Base-by-base conservation (phyloP, 202 grass and related monocot species). In the Setaria viridis region DNA sequence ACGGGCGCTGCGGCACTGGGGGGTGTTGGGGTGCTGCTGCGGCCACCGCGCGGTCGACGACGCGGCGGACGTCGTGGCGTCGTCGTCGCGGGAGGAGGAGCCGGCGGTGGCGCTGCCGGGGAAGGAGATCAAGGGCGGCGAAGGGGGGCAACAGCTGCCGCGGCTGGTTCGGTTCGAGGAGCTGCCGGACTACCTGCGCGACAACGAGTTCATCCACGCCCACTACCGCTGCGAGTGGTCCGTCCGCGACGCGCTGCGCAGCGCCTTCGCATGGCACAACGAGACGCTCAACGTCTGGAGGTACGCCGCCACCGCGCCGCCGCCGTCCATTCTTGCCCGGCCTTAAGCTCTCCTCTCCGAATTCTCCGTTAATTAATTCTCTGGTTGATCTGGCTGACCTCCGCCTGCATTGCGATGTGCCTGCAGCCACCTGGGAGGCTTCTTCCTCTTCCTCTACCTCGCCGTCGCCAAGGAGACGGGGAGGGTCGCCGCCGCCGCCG, bases 241-340 rank as follows among this genome's bases (percentile, higher is more conserved):
- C 73, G 85, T 95, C 86, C 88, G 84, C 77, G 90, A 98, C 83
- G 91, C 91, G 42, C 88, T 98, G 42, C 95, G 93, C 93, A 98
- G 95, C 89, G 86, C 39, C 84, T 98, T 98, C 89, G 84, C 90
- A 12, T 98, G 95, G 95, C 95, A 98, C 93, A 98, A 94, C 87
- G 95, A 98, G 88, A 98, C 95, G 13, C 95, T 98, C 86, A 98
- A 98, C 80, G 88, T 98, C 81, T 98, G 95, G 95, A 98, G 93
- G 95, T 98, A 35, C 46, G 1, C 34, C 20, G 0, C 19, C 50
- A 14, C 13, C 4, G 13, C 14, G n/a, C n/a, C 1, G 51, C 16
- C 16, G 7, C 34, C 53, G 57, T 4, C 16, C 37, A 29, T 33
- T 25, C 59, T 25, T 47, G 9, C 2, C 32, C 33, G 25, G 25